Evolutionary conservation across 345 rosid species (phyloP).

Genomic region (Gossypioides kirkii): DNA sequence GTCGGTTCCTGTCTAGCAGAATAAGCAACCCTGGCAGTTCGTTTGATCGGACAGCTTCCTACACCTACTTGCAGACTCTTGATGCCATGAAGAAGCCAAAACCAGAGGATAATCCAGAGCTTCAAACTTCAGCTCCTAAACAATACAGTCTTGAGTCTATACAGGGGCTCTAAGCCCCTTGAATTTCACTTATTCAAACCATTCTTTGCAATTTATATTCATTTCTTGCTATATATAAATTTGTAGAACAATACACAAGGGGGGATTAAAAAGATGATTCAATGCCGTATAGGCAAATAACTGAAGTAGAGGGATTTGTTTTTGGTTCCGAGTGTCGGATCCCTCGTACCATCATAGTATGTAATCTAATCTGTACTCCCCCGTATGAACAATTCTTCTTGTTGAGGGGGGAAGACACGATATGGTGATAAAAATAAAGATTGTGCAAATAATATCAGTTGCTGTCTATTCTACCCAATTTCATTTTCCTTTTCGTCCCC

Average conservation of each 20-base stretch:
- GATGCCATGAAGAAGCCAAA: conserved; percentile 62
- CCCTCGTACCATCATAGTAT: background rate
- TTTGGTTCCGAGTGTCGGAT: background rate
- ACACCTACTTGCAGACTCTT: conserved; percentile 57
- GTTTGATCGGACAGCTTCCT: conserved; percentile 51
- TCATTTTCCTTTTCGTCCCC: too few species aligned
- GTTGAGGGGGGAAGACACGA: background rate
- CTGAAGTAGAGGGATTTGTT: conserved; percentile 7
- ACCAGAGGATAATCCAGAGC: conserved; percentile 41
- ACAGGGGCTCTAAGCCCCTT: conserved; percentile 60
- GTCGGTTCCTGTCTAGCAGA: conserved; percentile 90
- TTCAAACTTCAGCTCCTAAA: conserved; percentile 44
- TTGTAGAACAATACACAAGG: background rate
- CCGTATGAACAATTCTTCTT: background rate
- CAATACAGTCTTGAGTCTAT: conserved; percentile 89
- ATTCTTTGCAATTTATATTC: conserved; percentile 19
- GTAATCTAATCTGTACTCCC: background rate
- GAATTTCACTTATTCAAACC: conserved; percentile 8
- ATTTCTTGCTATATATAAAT: conserved; percentile 4
- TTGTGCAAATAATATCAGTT: background rate
- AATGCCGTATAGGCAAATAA: background rate
- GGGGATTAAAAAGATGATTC: background rate
- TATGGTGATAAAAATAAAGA: background rate
- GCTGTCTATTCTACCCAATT: background rate
- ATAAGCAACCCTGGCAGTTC: conserved; percentile 71